A percentile compares a stretch with the other conserved stretches of the same genome.
phyloP scores from a whole-genome alignment of 1,139 yeast genomes.

The Debaryomyces nepalensis region DNA sequence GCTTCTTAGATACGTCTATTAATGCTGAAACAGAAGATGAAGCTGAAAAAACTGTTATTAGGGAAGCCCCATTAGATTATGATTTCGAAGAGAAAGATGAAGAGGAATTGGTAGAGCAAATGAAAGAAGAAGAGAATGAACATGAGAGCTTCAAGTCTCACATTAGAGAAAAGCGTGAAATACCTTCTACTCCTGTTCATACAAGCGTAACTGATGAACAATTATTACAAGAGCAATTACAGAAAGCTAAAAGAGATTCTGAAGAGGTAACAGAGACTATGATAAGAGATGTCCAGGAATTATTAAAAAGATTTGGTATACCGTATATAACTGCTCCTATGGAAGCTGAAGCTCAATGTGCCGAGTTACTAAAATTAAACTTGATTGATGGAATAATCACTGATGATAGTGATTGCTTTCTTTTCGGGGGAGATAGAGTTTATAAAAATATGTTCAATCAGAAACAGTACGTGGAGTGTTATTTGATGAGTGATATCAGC shows the following conservation, averaged over 20 bases:
- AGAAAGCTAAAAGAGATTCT: slow-evolving; percentile 78
- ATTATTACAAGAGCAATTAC: slow-evolving; percentile 60
- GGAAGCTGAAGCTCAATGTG: slow-evolving; percentile 99
- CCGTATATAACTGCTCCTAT: slow-evolving; percentile 95
- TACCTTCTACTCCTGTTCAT: slow-evolving; percentile 25
- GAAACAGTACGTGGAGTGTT: slow-evolving; percentile 89
- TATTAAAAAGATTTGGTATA: slow-evolving; percentile 84
- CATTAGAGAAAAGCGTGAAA: slow-evolving; percentile 37
- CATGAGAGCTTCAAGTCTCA: slow-evolving; percentile 64
- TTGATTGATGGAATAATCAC: slow-evolving; percentile 95
- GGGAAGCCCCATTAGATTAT: slow-evolving; percentile 49
- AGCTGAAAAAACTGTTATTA: slow-evolving; percentile 7
- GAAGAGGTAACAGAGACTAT: slow-evolving; percentile 88
- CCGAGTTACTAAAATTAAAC: slow-evolving; percentile 64
- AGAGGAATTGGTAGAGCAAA: slow-evolving; percentile 60
- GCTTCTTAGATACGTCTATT: background rate
- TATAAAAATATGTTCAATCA: slow-evolving; percentile 96
- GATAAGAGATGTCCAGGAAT: slow-evolving; percentile 89
- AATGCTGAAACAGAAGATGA: slow-evolving; percentile 9
- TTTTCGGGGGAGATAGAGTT: slow-evolving; percentile 86
- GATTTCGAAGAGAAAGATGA: slow-evolving; percentile 82
- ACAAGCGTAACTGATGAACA: slow-evolving; percentile 56
- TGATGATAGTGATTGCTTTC: slow-evolving; percentile 95
- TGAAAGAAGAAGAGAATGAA: slow-evolving; percentile 72
- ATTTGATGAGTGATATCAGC: slow-evolving; percentile 62